A percentile compares a stretch with the other conserved stretches of the same genome.
Conservation (phyloP, 331 rosid species). For the Erythrophleum ivorense region DNA sequence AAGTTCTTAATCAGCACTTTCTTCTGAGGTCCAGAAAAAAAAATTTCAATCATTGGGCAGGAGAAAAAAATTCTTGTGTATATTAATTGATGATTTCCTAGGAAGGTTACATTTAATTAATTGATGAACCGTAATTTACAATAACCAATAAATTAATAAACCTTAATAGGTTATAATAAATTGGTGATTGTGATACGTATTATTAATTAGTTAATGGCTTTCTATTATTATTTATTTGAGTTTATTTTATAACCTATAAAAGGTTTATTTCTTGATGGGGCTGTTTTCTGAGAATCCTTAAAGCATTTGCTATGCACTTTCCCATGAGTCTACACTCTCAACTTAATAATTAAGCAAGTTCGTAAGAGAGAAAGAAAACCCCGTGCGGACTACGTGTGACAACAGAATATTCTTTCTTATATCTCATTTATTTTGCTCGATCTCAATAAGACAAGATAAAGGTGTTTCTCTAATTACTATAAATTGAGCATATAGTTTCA, state of each 20-base stretch:
- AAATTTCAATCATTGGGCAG: no score
- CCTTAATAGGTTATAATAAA: background rate
- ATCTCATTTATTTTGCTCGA: background rate
- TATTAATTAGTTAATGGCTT: background rate
- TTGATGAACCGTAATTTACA: background rate
- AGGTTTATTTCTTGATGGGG: constrained; percentile 1
- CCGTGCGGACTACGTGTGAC: constrained; percentile 43
- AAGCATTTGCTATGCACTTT: constrained; percentile 56
- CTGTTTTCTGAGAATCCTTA: constrained; percentile 11
- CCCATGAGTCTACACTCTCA: constrained; percentile 32
- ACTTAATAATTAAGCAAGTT: constrained; percentile 39
- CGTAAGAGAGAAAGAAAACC: constrained; percentile 27
- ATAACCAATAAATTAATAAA: background rate
- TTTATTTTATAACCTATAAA: background rate
- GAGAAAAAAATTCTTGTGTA: no score
- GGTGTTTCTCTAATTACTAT: constrained; percentile 22
- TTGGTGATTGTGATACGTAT: background rate
- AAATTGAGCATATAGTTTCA: constrained; percentile 23
- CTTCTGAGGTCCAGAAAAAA: no score
- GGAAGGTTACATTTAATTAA: background rate
- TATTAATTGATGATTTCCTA: background rate
- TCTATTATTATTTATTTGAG: no score
- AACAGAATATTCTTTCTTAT: constrained; percentile 5
- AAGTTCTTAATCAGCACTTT: no score
- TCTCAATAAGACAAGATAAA: background rate